These are phyloP conservation scores for Elymus sibiricus DNA, from an alignment of 176 grass and related monocot species.

Conservation along the genomic window DNA sequence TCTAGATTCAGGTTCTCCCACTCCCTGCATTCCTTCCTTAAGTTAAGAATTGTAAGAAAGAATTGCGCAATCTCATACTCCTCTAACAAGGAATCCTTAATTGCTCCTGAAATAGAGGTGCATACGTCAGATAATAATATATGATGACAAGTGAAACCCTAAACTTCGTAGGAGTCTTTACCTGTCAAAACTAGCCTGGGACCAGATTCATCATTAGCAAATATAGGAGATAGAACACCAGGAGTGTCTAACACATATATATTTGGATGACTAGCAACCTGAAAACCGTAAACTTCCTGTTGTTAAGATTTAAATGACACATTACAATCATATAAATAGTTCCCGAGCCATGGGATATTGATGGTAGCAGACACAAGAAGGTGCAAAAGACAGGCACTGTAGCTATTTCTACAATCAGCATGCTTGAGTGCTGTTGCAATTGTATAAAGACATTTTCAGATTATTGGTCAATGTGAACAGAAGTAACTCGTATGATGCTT, in stretches of 20 bases:
- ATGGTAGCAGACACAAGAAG: neutral
- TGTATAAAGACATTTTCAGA: neutral
- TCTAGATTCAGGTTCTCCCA: conserved; percentile 44
- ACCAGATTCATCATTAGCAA: conserved; percentile 34
- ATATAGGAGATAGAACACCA: conserved; percentile 50
- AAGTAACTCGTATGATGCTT: neutral
- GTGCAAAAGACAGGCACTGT: neutral
- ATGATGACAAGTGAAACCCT: neutral
- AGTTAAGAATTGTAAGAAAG: conserved; percentile 62
- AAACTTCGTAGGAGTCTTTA: conserved; percentile 26
- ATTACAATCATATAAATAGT: neutral
- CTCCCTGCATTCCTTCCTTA: conserved; percentile 33
- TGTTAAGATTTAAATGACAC: conserved; percentile 18
- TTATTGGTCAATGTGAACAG: neutral
- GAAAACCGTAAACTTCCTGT: conserved; percentile 10
- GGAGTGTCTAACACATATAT: conserved; percentile 75
- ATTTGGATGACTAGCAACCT: conserved; percentile 81
- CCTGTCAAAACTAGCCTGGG: conserved; percentile 61
- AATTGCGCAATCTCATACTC: conserved; percentile 44
- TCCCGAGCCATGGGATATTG: neutral
- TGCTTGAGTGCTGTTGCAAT: neutral
- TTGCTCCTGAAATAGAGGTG: conserved; percentile 45
- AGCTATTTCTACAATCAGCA: neutral
- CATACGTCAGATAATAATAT: conserved; percentile 11
- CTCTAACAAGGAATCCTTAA: conserved; percentile 54